These are phyloP conservation scores for Exophiala viscosa DNA, from an alignment of 2,329 filamentous ascomycete species.

Conservation along the genomic window DNA sequence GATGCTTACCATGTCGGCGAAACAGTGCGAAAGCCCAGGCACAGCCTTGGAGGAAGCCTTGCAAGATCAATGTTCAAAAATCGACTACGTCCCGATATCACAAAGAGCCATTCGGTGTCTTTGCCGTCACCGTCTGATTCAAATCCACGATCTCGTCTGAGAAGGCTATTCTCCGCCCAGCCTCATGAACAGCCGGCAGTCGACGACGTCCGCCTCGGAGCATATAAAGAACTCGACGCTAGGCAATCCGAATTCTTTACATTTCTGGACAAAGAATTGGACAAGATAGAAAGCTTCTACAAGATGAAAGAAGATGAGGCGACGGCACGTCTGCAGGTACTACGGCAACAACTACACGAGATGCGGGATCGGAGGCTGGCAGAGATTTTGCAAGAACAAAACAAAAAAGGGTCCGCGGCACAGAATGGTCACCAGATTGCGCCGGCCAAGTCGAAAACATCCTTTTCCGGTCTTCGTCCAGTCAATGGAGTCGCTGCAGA, in stretches of 20 bases:
- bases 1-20: constrained; percentile 24
- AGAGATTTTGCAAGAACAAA: constrained; percentile 53
- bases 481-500: constrained; percentile 30
- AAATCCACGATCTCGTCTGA: constrained; percentile 35
- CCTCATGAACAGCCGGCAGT: constrained; percentile 37
- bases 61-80: constrained; percentile 18
- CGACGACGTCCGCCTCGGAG: constrained; percentile 51
- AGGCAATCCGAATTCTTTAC: constrained; percentile 79
- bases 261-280: constrained; percentile 77
- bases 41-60: constrained; percentile 12
- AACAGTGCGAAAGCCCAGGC: constrained; percentile 7
- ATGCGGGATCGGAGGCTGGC: constrained; percentile 81
- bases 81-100: constrained; percentile 3
- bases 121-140: constrained; percentile 27
- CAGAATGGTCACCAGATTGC: too few species aligned
- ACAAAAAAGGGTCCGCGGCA: neutral
- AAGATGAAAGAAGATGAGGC: constrained; percentile 82
- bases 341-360: constrained; percentile 83
- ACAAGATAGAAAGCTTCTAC: constrained; percentile 93
- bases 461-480: neutral
- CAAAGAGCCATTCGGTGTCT: constrained; percentile 19
- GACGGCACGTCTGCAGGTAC: constrained; percentile 62
- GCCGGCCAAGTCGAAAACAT: too few species aligned
- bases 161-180: constrained; percentile 37
- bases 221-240: constrained; percentile 63